Conservation (phyloP, 129 eudicot genomes). For the carrot (Daucus carota) region DH1_v3.0 NC_030386.2:6728501-6729000, state of each 20-base stretch:
- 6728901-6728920: neutral
- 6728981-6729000: neutral
- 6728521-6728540: neutral
- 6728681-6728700: slow-evolving; percentile 33
- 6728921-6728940: neutral
- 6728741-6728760: slow-evolving; percentile 10
- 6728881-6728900: neutral
- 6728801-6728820: neutral
- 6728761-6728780: neutral
- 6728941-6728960: neutral
- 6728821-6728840: neutral
- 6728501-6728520: neutral
- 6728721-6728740: slow-evolving; percentile 22
- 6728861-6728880: neutral
- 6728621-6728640: slow-evolving; percentile 86
- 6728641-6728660: slow-evolving; percentile 80
- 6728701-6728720: slow-evolving; percentile 25
- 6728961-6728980: too few relatives aligned
- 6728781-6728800: neutral
- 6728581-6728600: neutral
- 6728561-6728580: neutral
- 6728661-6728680: slow-evolving; percentile 42
- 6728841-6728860: neutral
- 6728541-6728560: neutral
- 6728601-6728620: slow-evolving; percentile 78